These are phyloP conservation scores for Skeletonema tropicum DNA, from an alignment of 108 stramenopile genomes.

Conservation along the genomic window DNA sequence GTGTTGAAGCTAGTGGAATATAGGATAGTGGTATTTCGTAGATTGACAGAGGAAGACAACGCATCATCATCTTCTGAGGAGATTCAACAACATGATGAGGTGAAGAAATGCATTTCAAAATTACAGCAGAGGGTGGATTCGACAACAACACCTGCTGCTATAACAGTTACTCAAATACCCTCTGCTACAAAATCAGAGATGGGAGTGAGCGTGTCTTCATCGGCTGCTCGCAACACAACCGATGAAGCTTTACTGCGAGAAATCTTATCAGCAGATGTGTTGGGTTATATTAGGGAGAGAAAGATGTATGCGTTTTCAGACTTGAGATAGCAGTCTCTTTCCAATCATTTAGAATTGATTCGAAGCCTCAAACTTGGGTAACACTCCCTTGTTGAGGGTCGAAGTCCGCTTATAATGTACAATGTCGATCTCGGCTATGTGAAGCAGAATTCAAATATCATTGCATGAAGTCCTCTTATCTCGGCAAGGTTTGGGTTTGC, in stretches of 20 bases:
- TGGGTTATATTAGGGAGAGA: conserved; percentile 67
- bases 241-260: conserved; percentile 40
- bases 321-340: no score
- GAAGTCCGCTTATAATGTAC: no score
- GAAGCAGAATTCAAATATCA: no score
- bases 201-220: conserved; percentile 54
- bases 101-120: conserved; percentile 17
- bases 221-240: conserved; percentile 45
- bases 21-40: conserved; percentile 73
- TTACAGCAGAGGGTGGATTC: conserved; percentile 18
- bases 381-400: no score
- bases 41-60: conserved; percentile 27
- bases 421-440: no score
- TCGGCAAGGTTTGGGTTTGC: no score
- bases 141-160: conserved; percentile 18
- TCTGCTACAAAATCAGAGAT: conserved; percentile 29
- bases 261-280: conserved; percentile 46
- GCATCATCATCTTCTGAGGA: background rate
- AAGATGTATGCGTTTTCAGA: conserved; percentile 67
- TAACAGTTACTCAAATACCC: conserved; percentile 50
- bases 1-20: conserved; percentile 64
- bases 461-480: no score
- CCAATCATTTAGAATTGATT: no score
- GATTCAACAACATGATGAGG: conserved; percentile 12
- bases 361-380: no score